Evolutionary conservation across 2,329 filamentous ascomycete genomes (phyloP), one percentile per base, ranked within the genome.

Genomic region (Scleromitrula shiraiana): DNA sequence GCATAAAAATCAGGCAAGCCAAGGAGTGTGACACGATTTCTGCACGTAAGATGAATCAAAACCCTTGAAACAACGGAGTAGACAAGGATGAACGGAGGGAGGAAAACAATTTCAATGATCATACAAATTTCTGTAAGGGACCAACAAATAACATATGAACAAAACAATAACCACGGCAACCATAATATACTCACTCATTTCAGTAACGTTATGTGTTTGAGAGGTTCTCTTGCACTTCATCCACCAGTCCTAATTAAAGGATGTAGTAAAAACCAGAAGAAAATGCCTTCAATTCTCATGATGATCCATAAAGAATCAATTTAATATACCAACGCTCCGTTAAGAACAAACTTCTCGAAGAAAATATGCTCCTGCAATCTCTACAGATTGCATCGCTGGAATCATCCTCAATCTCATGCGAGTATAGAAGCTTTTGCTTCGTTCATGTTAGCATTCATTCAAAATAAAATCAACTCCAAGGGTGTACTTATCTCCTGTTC

Each of bases 351-450:
- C 74, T 78, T 77, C 78, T 83, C 73, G 70, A 75, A 64, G 75
- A 80, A 77, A 73, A 69, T 7, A 70, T 77, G 79, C 72, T 76
- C 83, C 77, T 83, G 83, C 83, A 77, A 74, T 75, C 82, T 77
- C 74, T 77, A 75, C 69, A 73, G 79, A 78, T 75, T 81, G 82
- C 82, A 85, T 80, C 83, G 78, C 73, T 85, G 83, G 83, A 69
- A 5, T n/a, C n/a, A n/a, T n/a, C n/a, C n/a, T n/a, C n/a, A n/a
- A n/a, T n/a, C n/a, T n/a, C n/a, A n/a, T n/a, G n/a, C n/a, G n/a
- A n/a, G n/a, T n/a, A n/a, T n/a, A n/a, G n/a, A n/a, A 17, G 24
- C 14, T 8, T n/a, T 7, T 27, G 10, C 4, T 26, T 40, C 10
- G 17, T 27, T 5, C 7, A 33, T 33, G 35, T 38, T 38, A 36